Percentiles rank a stretch among this genome's conserved stretches.
phyloP scores from a whole-genome alignment of 495 filamentous ascomycete species.

The Aspergillus leporis region DNA sequence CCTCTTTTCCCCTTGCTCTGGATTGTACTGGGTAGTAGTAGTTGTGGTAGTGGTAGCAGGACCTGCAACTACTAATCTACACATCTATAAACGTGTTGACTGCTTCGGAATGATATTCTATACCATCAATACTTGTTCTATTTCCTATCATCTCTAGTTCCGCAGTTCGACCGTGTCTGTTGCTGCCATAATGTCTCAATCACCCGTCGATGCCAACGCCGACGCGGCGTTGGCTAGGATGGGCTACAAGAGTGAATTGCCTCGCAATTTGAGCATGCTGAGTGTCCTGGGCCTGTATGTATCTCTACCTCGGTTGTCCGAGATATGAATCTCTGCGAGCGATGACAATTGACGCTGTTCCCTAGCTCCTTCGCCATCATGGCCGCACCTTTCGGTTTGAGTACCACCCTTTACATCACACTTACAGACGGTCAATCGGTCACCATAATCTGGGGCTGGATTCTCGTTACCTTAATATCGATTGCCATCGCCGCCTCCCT shows the following conservation, averaged over 20 bases:
- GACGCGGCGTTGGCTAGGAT: slow-evolving; percentile 60
- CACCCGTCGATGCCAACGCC: slow-evolving; percentile 38
- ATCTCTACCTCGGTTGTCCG: background rate
- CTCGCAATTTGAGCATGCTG: slow-evolving; percentile 62
- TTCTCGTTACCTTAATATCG: slow-evolving; percentile 70
- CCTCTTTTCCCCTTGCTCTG: too few relatives aligned
- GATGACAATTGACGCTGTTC: background rate
- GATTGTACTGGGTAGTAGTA: too few relatives aligned
- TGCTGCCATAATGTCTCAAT: slow-evolving; percentile 18
- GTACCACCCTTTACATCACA: slow-evolving; percentile 69
- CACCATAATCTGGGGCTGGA: slow-evolving; percentile 68
- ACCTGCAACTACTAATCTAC: too few relatives aligned
- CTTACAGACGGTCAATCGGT: slow-evolving; percentile 65
- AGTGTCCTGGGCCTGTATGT: slow-evolving; percentile 61
- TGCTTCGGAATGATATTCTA: background rate
- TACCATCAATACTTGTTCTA: background rate
- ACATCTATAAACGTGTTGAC: too few relatives aligned
- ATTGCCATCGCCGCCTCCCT: slow-evolving; percentile 69
- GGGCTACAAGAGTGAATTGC: slow-evolving; percentile 65
- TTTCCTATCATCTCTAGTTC: background rate
- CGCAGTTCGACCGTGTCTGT: background rate
- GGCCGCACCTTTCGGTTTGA: slow-evolving; percentile 65
- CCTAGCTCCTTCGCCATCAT: slow-evolving; percentile 54
- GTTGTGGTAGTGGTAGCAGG: too few relatives aligned
- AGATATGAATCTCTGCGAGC: background rate